Evolutionary conservation across 805 yeast genomes (phyloP), one percentile per base, ranked within the genome.

Genomic region (Debaryomyces tyrocola): DNA sequence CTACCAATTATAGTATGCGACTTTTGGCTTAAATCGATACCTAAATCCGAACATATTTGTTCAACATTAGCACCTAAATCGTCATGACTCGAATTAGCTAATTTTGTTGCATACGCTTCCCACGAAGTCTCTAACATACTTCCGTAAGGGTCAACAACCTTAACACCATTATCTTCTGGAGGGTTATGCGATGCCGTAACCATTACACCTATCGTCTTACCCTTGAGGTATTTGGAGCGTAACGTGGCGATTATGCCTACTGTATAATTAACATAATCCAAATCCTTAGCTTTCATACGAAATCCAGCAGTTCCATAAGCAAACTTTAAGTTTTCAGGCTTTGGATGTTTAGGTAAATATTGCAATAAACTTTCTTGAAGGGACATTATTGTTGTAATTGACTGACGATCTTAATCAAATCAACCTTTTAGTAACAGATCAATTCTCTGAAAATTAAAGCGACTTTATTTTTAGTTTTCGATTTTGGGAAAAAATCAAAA

Each of bases 251-350:
- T 63, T 15, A 90, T 72, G 2, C 97, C 96, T 14, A 87, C 90
- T 6, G 92, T 77, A 64, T 82, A 88, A 65, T 89, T 86, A 28
- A 91, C 92, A 14, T 90, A 84, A 60, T 89, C 96, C 53, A 92
- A 70, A 14, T 75, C 66, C 17, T 67, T 61, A 1, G 96, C 91
- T 40, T 80, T 71, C 70, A 84, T 84, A 48, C 99, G 80, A 70
- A 94, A 94, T 7, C 99, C 99, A 1, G 99, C 99, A 0, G 99
- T 94, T n/a, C 99, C 99, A 59, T 94, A 94, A 14, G 80, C 67
- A 59, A 81, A 85, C 10, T 43, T 48, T 35, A 60, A 45, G 34
- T 51, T 52, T 17, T 55, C 60, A 2, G 84, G 82, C 46, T 79
- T 80, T 24, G 75, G 75, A 51, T 78, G 75, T 33, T 55, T 62